Conservation (phyloP, 257 asterid genomes). For the Solanum lycopersicoides region DNA sequence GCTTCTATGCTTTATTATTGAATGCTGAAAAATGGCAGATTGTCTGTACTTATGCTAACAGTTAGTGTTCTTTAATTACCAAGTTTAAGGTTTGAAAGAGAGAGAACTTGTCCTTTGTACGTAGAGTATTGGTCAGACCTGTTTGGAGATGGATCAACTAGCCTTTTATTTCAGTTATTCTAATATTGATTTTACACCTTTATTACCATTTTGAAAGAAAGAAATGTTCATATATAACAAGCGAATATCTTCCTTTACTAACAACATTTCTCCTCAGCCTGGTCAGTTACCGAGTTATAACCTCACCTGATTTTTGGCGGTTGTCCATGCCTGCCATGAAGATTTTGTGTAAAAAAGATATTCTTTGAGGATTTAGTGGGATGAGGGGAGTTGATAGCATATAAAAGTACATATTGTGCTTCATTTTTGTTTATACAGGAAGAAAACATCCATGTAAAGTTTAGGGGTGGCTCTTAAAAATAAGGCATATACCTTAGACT, state of each 20-base stretch:
- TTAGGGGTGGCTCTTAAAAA: too few relatives aligned
- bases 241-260: not conserved
- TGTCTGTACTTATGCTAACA: not conserved
- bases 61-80: not conserved
- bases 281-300: not conserved
- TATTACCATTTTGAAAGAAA: not conserved
- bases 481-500: too few relatives aligned
- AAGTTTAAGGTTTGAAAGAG: constrained; percentile 67
- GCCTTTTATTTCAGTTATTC: constrained; percentile 51
- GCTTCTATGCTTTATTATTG: not conserved
- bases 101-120: constrained; percentile 67
- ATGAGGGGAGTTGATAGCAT: not conserved
- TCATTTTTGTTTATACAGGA: not conserved
- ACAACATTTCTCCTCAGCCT: not conserved
- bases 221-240: not conserved
- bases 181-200: not conserved
- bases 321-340: not conserved
- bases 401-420: not conserved
- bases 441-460: not conserved
- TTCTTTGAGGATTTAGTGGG: not conserved
- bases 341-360: not conserved
- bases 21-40: not conserved
- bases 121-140: constrained; percentile 72
- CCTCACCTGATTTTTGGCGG: not conserved
- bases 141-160: constrained; percentile 77